Conservation (phyloP, 495 filamentous ascomycete species). For the Aspergillus indologenus region DNA sequence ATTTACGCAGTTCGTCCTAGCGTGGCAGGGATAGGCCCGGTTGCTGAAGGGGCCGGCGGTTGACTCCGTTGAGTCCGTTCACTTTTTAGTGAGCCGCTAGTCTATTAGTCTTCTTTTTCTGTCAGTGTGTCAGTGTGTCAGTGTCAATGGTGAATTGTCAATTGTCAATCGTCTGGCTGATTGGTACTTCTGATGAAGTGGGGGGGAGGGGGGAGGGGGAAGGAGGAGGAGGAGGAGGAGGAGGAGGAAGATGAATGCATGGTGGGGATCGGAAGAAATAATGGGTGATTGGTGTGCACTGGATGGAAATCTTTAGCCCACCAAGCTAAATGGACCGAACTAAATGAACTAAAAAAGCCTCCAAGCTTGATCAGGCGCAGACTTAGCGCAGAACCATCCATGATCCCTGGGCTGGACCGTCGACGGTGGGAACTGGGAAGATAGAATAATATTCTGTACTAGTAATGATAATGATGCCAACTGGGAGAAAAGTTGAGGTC, state of each 20-base stretch:
- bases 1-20: constrained; percentile 17
- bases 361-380: neutral
- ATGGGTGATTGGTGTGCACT: neutral
- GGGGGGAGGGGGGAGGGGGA: neutral
- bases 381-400: neutral
- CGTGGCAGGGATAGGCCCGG: constrained; percentile 9
- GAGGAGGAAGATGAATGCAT: neutral
- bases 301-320: neutral
- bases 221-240: neutral
- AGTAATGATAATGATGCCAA: neutral
- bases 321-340: neutral
- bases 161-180: neutral
- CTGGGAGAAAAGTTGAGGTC: no score
- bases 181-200: neutral
- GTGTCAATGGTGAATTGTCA: neutral
- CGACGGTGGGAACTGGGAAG: no score
- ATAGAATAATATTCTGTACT: neutral
- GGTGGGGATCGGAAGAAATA: no score
- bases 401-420: neutral
- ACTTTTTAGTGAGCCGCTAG: neutral
- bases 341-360: neutral
- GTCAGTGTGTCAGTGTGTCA: neutral
- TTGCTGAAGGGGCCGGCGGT: constrained; percentile 8
- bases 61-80: constrained; percentile 6
- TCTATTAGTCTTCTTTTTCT: neutral